Evolutionary conservation across 1,139 yeast species (phyloP).

Genomic region (Hemisphaericaspora xylofermentans): DNA sequence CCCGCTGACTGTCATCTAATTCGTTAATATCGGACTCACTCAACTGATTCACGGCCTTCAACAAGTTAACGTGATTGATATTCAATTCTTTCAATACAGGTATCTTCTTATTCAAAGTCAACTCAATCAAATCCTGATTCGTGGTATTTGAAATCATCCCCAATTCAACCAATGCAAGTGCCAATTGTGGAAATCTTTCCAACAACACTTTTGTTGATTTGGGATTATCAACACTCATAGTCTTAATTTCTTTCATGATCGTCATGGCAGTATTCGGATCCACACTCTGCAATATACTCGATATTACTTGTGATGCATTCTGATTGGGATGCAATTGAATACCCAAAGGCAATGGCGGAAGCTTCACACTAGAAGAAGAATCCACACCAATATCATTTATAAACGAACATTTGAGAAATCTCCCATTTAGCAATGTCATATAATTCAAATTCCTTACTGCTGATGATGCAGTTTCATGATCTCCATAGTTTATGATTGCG

Average conservation of each 20-base stretch:
- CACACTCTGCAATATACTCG: constrained; percentile 55
- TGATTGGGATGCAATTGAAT: constrained; percentile 53
- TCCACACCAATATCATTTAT: constrained; percentile 44
- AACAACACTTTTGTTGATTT: constrained; percentile 62
- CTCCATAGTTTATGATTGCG: constrained; percentile 81
- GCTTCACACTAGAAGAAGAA: constrained; percentile 22
- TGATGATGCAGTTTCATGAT: constrained; percentile 77
- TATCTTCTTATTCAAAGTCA: constrained; percentile 34
- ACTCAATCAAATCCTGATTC: constrained; percentile 53
- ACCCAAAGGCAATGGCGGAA: constrained; percentile 50
- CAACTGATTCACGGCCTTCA: constrained; percentile 57
- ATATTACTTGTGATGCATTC: constrained; percentile 60
- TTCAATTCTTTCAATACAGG: constrained; percentile 43
- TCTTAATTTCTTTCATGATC: constrained; percentile 60
- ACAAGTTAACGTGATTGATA: constrained; percentile 50
- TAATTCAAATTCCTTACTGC: constrained; percentile 89
- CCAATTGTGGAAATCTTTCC: constrained; percentile 71
- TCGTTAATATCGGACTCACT: constrained; percentile 61
- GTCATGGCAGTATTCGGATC: constrained; percentile 57
- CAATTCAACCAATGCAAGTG: constrained; percentile 80
- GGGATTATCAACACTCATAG: constrained; percentile 63
- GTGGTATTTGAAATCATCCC: constrained; percentile 60
- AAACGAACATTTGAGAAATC: constrained; percentile 73
- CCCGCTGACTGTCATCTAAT: constrained; percentile 59
- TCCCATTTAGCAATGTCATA: constrained; percentile 64